Evolutionary conservation across 2,329 filamentous ascomycete species (phyloP), one percentile per base, ranked within the genome.

Genomic region (Exophiala phaeomuriformis): DNA sequence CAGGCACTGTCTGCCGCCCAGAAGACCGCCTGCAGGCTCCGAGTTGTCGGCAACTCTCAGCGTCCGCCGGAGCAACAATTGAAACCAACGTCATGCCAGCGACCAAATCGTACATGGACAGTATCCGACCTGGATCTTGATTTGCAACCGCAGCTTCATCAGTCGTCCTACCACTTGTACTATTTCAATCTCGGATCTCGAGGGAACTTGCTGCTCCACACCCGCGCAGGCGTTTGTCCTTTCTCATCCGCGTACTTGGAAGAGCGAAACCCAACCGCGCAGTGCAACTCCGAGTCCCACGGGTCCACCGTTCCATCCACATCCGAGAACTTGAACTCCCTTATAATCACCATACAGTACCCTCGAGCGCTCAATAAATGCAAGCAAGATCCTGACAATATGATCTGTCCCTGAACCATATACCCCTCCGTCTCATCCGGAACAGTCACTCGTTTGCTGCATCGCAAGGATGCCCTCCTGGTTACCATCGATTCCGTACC

Each of bases 401-500:
- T 41, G 39, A 28, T 6, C 19, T 41, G 12, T 2, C n/a, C 12
- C 28, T 41, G 39, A 41, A 41, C 39, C 5, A 7, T 27, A 10
- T 6, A 10, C 5, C 33, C 33, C 33, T 35, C 33, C 6, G 33
- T 35, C 19, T 35, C 10, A 10, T 35, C 10, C 33, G 33, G 19
- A 41, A 5, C 5, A 19, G 39, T 41, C 19, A 4, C 19, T 32
- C 41, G 42, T 44, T 29, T 19, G 19, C 19, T 19, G 19, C 19
- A 19, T 19, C 19, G 39, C 40, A 49, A 61, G 40, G 9, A 67
- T 73, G 61, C 53, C 67, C 30, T 66, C 68, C 32, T 68, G 65
- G 63, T 64, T 75, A 1, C 73, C 72, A 37, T 73, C 71, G 8
- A 64, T 76, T 56, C 68, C 73, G 1, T 78, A 78, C 58, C 73